Base-by-base conservation (phyloP, 2,329 filamentous ascomycete genomes). In the Cladosporium sp. region DNA sequence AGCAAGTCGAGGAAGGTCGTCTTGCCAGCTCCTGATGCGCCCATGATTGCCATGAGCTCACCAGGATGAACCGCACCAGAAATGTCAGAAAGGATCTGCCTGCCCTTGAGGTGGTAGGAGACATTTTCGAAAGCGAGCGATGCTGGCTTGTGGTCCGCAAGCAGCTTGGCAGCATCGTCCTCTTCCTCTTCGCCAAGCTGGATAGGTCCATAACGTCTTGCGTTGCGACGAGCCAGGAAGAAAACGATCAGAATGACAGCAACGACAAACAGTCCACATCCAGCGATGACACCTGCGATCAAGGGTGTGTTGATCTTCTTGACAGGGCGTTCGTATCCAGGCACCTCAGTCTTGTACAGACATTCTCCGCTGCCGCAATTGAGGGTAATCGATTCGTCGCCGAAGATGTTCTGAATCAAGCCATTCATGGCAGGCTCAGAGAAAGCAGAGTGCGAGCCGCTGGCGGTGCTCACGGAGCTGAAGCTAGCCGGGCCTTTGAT, bases 1-100 rank as follows among this genome's bases (percentile, higher is more conserved):
- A 99, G 83, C 66, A 99, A 97, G 75, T 99, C 95, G 53, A 99
- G 82, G 78, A 99, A 98, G 0, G 93, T 97, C 0, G 95, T 99
- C 80, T 99, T 99, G 66, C 95, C 95, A 49, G 95, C 96, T 32
- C 95, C 95, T 0, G 95, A 99, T 8, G 95, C 94, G 65, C 95
- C 95, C 94, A 99, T 99, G 73, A 99, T 96, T 10, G 95, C 95
- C 70, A 94, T 92, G 8, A 98, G 87, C 76, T 99, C 93, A n/a
- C 96, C 96, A 2, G 94, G 93, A 70, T 91, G 90, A n/a, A 94
- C 93, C 49, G 92, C 88, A 56, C 95, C 95, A 69, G 90, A 89
- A 36, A 99, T 90, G 16, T 86, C 87, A 18, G 85, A 85, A 2
- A 99, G 83, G 56, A 99, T 97, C 61, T 91, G 85, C 78, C 92